Evolutionary conservation across 225 moss, liverwort and hornwort species (phyloP), one percentile per base, ranked within the genome.

Genomic region (Neckera pumila): DNA sequence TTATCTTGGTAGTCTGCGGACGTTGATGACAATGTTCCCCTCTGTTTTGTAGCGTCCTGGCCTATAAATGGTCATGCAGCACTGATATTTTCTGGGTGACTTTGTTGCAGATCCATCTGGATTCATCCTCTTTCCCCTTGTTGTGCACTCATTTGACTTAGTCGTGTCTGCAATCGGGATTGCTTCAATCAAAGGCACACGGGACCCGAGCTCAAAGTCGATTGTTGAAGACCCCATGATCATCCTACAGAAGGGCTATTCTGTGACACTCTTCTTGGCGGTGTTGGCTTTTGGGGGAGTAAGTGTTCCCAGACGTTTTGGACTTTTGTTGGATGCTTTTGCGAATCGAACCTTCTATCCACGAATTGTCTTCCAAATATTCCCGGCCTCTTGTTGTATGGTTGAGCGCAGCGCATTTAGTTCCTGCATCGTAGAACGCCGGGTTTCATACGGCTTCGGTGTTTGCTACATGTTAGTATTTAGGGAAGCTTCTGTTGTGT

Each of bases 121-220:
- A 67, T 99, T 99, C 93, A 97, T 99, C 87, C 94, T 99, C 77
- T 99, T 99, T 88, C 98, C 98, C 66, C 93, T 99, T 33, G 98
- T 99, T 86, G 93, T 99, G n/a, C 98, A 99, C 91, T 97, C 98
- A 21, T 97, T 99, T 58, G 98, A 99, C 88, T 90, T 99, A 89
- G 93, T 99, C 71, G 98, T 99, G 74, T 99, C 97, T 87, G 98
- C 96, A 61, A 86, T 95, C 87, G 98, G 98, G 82, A 99, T 99
- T 79, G 92, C 96, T 65, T 99, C 98, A 82, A 93, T 99, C 45
- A 99, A 96, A 86, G 94, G 96, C 90, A 97, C 97, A 76, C 94
- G 98, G 61, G 98, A 97, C 88, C 97, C 94, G 22, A 92, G 92
- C 88, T 97, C 93, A 22, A 98, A 97, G 92, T 90, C 92, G 88